Percentiles rank a stretch among this genome's conserved stretches.
Conservation (phyloP, 2,329 filamentous ascomycete species). For the Onygenales sp. region DNA sequence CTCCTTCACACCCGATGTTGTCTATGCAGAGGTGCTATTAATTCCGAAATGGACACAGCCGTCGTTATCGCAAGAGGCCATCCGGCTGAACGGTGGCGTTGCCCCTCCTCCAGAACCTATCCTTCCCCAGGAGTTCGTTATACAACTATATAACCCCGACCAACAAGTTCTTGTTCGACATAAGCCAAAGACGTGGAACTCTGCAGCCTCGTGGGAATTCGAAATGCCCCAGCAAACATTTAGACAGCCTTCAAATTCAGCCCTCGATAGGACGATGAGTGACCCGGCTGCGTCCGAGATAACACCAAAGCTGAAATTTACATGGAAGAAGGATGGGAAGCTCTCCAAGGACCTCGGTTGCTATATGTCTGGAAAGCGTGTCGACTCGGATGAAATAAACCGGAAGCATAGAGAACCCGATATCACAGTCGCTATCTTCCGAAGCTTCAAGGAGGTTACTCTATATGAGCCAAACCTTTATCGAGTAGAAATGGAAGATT, state of each 20-base stretch:
- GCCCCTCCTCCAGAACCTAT: slow-evolving; percentile 59
- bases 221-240: slow-evolving; percentile 84
- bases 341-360: slow-evolving; percentile 82
- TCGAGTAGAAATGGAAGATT: slow-evolving; percentile 84
- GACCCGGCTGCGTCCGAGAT: slow-evolving; percentile 47
- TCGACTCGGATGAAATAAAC: slow-evolving; percentile 52
- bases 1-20: slow-evolving; percentile 65
- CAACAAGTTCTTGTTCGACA: slow-evolving; percentile 62
- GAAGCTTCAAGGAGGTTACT: slow-evolving; percentile 65
- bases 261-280: slow-evolving; percentile 62
- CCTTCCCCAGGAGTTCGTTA: slow-evolving; percentile 66
- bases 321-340: slow-evolving; percentile 81
- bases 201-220: slow-evolving; percentile 78
- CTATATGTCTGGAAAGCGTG: slow-evolving; percentile 69
- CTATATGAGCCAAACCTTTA: slow-evolving; percentile 90
- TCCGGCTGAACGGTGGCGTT: slow-evolving; percentile 58
- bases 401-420: slow-evolving; percentile 83
- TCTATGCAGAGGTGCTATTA: slow-evolving; percentile 80
- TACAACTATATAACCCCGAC: slow-evolving; percentile 91
- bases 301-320: slow-evolving; percentile 70
- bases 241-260: slow-evolving; percentile 65
- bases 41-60: slow-evolving; percentile 80
- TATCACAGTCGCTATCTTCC: slow-evolving; percentile 86
- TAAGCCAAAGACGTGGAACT: slow-evolving; percentile 69
- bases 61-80: slow-evolving; percentile 68